Evolutionary conservation across 2,329 filamentous ascomycete species (phyloP).

Genomic region (Bipolaris sorokiniana): DNA sequence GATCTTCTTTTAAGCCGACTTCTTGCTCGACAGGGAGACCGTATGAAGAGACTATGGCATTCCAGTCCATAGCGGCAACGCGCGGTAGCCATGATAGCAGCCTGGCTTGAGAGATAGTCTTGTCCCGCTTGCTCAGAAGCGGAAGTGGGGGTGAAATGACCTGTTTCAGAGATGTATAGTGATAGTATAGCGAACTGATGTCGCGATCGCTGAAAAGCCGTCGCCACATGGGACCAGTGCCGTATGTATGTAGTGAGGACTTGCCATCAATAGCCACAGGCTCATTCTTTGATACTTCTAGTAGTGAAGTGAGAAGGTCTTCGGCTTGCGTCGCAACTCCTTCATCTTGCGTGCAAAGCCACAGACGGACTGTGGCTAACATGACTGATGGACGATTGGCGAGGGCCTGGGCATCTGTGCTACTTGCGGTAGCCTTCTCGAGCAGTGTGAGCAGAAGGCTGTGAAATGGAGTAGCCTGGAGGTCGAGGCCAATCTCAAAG

Average conservation of each 20-base stretch:
- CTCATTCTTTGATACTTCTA: slow-evolving; percentile 55
- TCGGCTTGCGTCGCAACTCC: slow-evolving; percentile 62
- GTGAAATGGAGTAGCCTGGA: slow-evolving; percentile 59
- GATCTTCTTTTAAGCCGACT: slow-evolving; percentile 34
- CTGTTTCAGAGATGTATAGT: slow-evolving; percentile 57
- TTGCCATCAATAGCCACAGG: slow-evolving; percentile 49
- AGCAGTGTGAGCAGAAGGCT: slow-evolving; percentile 62
- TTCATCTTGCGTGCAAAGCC: slow-evolving; percentile 63
- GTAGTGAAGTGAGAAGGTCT: slow-evolving; percentile 59
- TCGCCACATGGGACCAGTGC: slow-evolving; percentile 61
- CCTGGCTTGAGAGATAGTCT: slow-evolving; percentile 65
- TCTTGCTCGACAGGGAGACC: slow-evolving; percentile 59
- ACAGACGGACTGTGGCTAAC: slow-evolving; percentile 61
- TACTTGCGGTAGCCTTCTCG: slow-evolving; percentile 59
- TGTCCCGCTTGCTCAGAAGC: slow-evolving; percentile 57
- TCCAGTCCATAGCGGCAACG: slow-evolving; percentile 62
- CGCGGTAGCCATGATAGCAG: slow-evolving; percentile 64
- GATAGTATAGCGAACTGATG: slow-evolving; percentile 64
- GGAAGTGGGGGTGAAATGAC: slow-evolving; percentile 41
- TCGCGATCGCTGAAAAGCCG: slow-evolving; percentile 66
- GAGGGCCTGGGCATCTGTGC: slow-evolving; percentile 63
- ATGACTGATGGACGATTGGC: slow-evolving; percentile 63
- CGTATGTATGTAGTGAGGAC: slow-evolving; percentile 37
- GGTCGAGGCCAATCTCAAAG: slow-evolving; percentile 61
- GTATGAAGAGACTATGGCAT: slow-evolving; percentile 58